Evolutionary conservation across 2,329 filamentous ascomycete genomes (phyloP).

Genomic region (Nannizziopsis barbatae): DNA sequence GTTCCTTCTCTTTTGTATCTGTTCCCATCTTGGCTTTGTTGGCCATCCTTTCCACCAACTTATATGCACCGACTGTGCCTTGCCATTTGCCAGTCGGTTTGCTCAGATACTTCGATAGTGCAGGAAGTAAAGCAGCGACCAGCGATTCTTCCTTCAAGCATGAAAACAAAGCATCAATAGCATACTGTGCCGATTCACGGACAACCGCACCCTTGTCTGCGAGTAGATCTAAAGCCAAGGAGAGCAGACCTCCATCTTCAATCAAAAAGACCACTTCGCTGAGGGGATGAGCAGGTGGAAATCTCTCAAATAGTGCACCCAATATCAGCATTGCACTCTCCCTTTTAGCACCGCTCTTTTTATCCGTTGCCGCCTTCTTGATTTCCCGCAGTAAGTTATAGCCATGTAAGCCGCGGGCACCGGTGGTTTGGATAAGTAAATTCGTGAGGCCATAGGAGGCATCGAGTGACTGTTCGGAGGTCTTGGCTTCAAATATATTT

Average conservation of each 20-base stretch:
- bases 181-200: slow-evolving; percentile 85
- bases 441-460: slow-evolving; percentile 55
- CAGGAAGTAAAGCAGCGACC: slow-evolving; percentile 69
- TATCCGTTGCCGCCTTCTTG: slow-evolving; percentile 74
- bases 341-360: slow-evolving; percentile 76
- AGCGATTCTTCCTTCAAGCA: slow-evolving; percentile 71
- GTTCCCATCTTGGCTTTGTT: slow-evolving; percentile 82
- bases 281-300: slow-evolving; percentile 63
- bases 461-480: slow-evolving; percentile 58
- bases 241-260: slow-evolving; percentile 64
- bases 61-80: slow-evolving; percentile 76
- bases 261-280: slow-evolving; percentile 72
- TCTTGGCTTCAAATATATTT: slow-evolving; percentile 57
- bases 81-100: slow-evolving; percentile 95
- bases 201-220: slow-evolving; percentile 84
- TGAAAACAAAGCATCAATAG: slow-evolving; percentile 75
- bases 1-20: slow-evolving; percentile 72
- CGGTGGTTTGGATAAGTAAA: slow-evolving; percentile 53
- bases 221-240: slow-evolving; percentile 67
- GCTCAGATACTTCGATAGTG: slow-evolving; percentile 61
- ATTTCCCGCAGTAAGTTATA: slow-evolving; percentile 54
- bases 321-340: slow-evolving; percentile 93
- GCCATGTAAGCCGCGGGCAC: slow-evolving; percentile 49
- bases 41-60: slow-evolving; percentile 82
- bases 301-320: slow-evolving; percentile 83